Evolutionary conservation across 208 protist genomes (phyloP).

Genomic region (Vickermania ingenoplastis): DNA sequence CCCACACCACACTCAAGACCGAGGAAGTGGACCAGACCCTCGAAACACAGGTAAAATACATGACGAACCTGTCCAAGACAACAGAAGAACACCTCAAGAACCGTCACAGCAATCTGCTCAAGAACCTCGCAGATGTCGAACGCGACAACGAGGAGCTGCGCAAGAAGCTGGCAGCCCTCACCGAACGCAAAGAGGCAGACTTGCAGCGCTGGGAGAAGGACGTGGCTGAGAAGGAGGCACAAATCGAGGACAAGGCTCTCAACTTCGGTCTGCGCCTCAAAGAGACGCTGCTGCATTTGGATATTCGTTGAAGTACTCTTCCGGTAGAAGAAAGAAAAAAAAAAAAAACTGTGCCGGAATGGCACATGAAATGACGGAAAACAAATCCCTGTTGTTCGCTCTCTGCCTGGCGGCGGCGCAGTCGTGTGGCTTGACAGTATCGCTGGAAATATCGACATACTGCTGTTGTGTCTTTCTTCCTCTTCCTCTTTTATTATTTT

Average conservation of each 20-base stretch:
- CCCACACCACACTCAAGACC: constrained; percentile 43
- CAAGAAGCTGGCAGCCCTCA: constrained; percentile 36
- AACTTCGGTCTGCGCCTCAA: constrained; percentile 86
- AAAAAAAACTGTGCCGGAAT: not conserved
- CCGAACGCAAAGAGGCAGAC: constrained; percentile 48
- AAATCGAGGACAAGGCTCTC: constrained; percentile 86
- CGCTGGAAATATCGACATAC: no score
- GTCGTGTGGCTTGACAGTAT: no score
- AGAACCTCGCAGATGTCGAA: constrained; percentile 48
- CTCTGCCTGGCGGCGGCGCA: no score
- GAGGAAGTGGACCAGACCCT: constrained; percentile 38
- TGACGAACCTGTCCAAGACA: constrained; percentile 53
- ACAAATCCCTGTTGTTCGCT: not conserved
- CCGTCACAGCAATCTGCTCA: constrained; percentile 53
- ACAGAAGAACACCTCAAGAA: constrained; percentile 77
- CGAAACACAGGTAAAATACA: constrained; percentile 45
- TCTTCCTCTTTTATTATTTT: no score
- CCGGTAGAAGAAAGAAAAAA: not conserved
- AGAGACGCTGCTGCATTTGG: constrained; percentile 44
- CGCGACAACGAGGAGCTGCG: constrained; percentile 58
- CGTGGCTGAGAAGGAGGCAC: constrained; percentile 55
- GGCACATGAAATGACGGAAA: not conserved
- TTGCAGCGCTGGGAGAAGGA: constrained; percentile 74
- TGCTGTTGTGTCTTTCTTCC: no score
- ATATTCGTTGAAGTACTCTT: not conserved